Evolutionary conservation across 345 rosid species (phyloP), one percentile per base, ranked within the genome.

Genomic region (Hibiscus mutabilis): DNA sequence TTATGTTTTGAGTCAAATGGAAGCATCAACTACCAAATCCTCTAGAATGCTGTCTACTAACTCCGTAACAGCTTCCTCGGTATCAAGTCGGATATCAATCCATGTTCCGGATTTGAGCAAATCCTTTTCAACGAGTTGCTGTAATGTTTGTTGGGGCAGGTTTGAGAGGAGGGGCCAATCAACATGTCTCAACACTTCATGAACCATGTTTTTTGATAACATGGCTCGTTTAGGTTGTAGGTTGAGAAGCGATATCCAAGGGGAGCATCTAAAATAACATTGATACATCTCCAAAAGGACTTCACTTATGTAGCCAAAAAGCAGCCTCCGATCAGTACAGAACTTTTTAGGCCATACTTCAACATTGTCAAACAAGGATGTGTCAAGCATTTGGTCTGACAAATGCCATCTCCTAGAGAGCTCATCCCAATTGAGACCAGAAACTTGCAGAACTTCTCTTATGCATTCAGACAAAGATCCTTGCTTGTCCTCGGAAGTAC

Each of bases 231-330:
- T 69, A 22, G 72, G 61, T 44, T 70, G 76, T 10, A 76, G 80
- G 53, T 80, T 75, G 29, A 77, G 60, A 11, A 82, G 67, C 69
- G 86, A 73, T 55, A 58, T 15, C 80, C 87, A 76, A 10, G 86
- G 87, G 49, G 81, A 80, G 73, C 64, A 78, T 77, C 79, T 76
- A 13, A 75, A 73, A 70, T 83, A 64, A 70, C 76, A 70, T 58
- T 61, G 70, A 64, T 59, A 63, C 10, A 79, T 72, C 77, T 85
- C 88, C 66, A 76, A 72, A 66, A 92, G 84, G 53, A 90, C 79
- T 79, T 90, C 96, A 56, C 81, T 84, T 0, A 84, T 64, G 72
- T 82, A 85, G 69, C 83, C 94, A 42, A 79, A 80, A 53, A 92
- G 70, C 69, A 88, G 87, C 66, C 73, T 81, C 2, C 56, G 78